phyloP scores from a whole-genome alignment of 2,329 filamentous ascomycete species.

The Alternaria rosae region DNA sequence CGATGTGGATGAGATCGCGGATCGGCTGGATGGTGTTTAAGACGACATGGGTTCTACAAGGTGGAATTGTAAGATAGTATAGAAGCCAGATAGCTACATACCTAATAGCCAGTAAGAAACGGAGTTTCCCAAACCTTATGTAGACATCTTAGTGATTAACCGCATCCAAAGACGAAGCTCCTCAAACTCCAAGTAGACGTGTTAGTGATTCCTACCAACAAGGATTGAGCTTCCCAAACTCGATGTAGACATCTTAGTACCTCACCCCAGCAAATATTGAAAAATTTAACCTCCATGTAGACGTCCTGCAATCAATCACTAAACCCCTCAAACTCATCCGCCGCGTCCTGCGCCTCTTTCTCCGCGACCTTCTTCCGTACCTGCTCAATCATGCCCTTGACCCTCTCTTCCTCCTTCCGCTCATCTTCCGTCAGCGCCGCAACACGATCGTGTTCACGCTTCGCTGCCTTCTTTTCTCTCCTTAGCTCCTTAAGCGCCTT shows the following conservation, averaged over 20 bases:
- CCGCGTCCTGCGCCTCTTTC: constrained; percentile 33
- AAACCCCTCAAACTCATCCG: constrained; percentile 47
- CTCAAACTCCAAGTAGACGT: neutral
- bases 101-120: neutral
- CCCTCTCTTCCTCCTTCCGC: constrained; percentile 44
- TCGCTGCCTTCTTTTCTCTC: constrained; percentile 45
- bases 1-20: neutral
- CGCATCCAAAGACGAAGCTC: neutral
- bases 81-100: neutral
- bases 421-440: constrained; percentile 38
- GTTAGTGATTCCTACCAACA: rapidly evolving
- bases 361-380: constrained; percentile 37
- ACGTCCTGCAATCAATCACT: constrained; percentile 29
- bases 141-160: neutral
- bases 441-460: constrained; percentile 39
- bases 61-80: too few species aligned
- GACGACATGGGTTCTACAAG: neutral
- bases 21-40: neutral
- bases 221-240: neutral
- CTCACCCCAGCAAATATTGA: too few species aligned
- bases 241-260: too few species aligned
- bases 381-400: constrained; percentile 42
- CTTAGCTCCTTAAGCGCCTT: constrained; percentile 41
- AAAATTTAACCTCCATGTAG: neutral
- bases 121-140: neutral